Conservation (phyloP, 345 rosid genomes). For the Clarkia xantiana region DNA sequence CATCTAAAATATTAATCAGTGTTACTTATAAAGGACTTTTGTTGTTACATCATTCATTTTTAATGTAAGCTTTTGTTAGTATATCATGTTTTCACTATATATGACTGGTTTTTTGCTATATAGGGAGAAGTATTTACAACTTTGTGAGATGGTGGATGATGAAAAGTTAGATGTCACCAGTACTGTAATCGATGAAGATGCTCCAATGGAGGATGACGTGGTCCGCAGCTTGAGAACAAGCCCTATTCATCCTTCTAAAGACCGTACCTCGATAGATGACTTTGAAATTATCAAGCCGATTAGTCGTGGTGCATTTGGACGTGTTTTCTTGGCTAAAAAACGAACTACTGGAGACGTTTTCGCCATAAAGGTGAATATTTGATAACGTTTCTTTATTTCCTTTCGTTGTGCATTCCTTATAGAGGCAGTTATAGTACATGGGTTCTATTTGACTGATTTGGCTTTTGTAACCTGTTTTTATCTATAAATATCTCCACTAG, state of each 20-base stretch:
- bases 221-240: conserved; percentile 91
- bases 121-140: conserved; percentile 96
- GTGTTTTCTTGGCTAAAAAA: conserved; percentile 94
- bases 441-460: not conserved
- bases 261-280: conserved; percentile 96
- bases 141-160: conserved; percentile 83
- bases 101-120: conserved; percentile 12
- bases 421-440: not conserved
- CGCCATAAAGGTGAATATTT: conserved; percentile 69
- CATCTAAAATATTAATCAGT: too few relatives aligned
- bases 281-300: conserved; percentile 98
- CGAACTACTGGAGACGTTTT: conserved; percentile 97
- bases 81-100: not conserved
- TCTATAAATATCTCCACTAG: too few relatives aligned
- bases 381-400: not conserved
- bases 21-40: too few relatives aligned
- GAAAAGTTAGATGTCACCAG: conserved; percentile 79
- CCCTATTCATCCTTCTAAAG: conserved; percentile 73
- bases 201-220: conserved; percentile 95
- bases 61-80: not conserved
- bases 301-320: conserved; percentile 99
- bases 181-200: conserved; percentile 88
- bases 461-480: too few relatives aligned
- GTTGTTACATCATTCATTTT: not conserved
- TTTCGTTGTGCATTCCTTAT: not conserved